Base-by-base conservation (phyloP, 176 grass and related monocot genomes). In the Hsuehochloa calcarea region DNA sequence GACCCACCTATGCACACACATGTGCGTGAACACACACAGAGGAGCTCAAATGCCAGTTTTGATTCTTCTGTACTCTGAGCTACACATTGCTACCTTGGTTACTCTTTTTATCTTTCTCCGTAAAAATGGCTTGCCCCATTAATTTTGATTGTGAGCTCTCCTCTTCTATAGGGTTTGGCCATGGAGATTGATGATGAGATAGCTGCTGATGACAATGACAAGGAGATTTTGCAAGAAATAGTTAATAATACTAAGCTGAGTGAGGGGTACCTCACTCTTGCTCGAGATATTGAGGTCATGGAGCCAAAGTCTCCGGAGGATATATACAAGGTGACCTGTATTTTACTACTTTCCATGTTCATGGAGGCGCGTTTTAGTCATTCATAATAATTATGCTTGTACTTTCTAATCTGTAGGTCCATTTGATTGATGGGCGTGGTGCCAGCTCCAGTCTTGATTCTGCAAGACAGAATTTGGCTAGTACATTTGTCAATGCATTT, bases 401-500 rank as follows among this genome's bases (percentile, higher is more conserved):
- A 66, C 50, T 85, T 85, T 61, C 15, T 72, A 49, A 80, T 83
- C 69, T 86, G 35, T 89, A 99, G 96, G 91, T 92, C 27, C 96
- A 96, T 82, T 86, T 99, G 79, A 99, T 96, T 92, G 96, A 96
- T 85, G 96, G 96, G 1, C 89, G 96, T 63, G 90, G 93, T 90
- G 90, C 93, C 63, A 96, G 91, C 70, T 96, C 96, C 68, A 99
- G 87, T 85, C 88, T 99, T 83, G 96, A 99, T 94, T 99, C 93
- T 68, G 96, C 96, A 82, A 89, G 96, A 81, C 93, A 96, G 84
- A 99, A 99, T 89, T 78, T 99, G 43, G 96, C 93, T 23, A 93
- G 91, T 27, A 99, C 96, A 65, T 99, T 99, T 82, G 93, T 94
- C n/a, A 99, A 99, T 86, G 96, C 96, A 89, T 99, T 99, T 31